A percentile compares a stretch with the other conserved stretches of the same genome.
Conservation (phyloP, 2,329 filamentous ascomycete genomes). For the Exophiala dermatitidis region DNA sequence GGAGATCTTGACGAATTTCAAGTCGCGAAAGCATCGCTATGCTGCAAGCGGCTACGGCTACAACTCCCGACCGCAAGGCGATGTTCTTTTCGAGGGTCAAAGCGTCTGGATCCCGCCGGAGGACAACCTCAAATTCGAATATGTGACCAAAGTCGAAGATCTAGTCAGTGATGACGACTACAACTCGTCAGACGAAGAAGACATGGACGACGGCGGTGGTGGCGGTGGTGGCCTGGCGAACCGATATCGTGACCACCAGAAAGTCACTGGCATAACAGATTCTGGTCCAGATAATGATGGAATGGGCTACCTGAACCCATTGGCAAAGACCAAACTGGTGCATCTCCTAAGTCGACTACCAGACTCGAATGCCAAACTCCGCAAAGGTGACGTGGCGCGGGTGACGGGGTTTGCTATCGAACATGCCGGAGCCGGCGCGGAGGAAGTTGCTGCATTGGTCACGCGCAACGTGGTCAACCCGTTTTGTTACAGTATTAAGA, state of each 20-base stretch:
- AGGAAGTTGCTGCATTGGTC: constrained; percentile 86
- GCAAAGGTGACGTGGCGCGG: constrained; percentile 78
- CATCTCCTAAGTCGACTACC: constrained; percentile 80
- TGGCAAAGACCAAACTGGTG: constrained; percentile 75
- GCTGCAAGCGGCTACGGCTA: constrained; percentile 2
- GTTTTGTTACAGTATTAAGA: constrained; percentile 54
- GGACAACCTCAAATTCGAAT: constrained; percentile 70
- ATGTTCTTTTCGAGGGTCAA: constrained; percentile 63
- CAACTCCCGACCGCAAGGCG: constrained; percentile 32
- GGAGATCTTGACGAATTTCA: constrained; percentile 67
- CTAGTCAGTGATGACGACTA: constrained; percentile 80
- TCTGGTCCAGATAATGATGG: constrained; percentile 36
- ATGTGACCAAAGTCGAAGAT: constrained; percentile 66
- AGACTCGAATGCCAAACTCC: constrained; percentile 62
- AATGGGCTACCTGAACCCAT: constrained; percentile 66
- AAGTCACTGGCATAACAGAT: constrained; percentile 24
- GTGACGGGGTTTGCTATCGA: constrained; percentile 83
- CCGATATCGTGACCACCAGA: constrained; percentile 34
- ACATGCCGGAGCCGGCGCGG: constrained; percentile 74
- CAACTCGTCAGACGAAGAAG: constrained; percentile 78
- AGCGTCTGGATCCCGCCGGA: constrained; percentile 72
- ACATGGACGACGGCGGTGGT: constrained; percentile 46
- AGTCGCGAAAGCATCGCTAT: constrained; percentile 27
- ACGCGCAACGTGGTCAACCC: constrained; percentile 74
- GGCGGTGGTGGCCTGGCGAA: constrained; percentile 39